Conservation (phyloP, 768 basidiomycete species). For the Mycena indigotica region DNA sequence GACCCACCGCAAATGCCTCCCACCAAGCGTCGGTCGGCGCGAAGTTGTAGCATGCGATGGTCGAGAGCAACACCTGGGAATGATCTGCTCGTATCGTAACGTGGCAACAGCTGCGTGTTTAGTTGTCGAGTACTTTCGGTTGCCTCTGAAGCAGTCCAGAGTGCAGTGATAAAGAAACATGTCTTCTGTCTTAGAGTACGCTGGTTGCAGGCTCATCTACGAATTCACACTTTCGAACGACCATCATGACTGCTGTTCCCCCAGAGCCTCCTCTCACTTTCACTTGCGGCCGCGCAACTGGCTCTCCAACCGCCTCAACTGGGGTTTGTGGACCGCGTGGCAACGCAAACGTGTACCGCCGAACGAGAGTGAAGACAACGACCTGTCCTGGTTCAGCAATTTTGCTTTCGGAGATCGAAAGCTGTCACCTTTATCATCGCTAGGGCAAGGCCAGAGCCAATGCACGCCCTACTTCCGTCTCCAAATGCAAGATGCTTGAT, state of each 20-base stretch:
- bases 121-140: no score
- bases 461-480: constrained; percentile 39
- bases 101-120: no score
- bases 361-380: constrained; percentile 10
- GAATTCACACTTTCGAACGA: not conserved
- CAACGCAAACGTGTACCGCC: constrained; percentile 5
- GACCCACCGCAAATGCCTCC: no score
- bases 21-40: no score
- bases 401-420: no score
- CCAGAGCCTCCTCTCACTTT: not conserved
- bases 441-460: constrained; percentile 37
- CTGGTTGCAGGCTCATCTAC: no score
- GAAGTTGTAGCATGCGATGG: no score
- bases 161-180: no score
- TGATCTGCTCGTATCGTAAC: no score
- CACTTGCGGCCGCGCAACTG: constrained; percentile 6
- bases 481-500: constrained; percentile 38
- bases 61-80: no score
- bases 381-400: constrained; percentile 7
- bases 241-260: not conserved
- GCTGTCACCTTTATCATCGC: constrained; percentile 40
- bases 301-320: constrained; percentile 1
- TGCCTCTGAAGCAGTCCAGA: no score
- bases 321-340: constrained; percentile 6
- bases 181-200: no score